Percentiles rank a stretch among this genome's conserved stretches.
Conservation (phyloP, 192 early-diverging fungal genomes). For the Globomyces pollinis-pini region DNA sequence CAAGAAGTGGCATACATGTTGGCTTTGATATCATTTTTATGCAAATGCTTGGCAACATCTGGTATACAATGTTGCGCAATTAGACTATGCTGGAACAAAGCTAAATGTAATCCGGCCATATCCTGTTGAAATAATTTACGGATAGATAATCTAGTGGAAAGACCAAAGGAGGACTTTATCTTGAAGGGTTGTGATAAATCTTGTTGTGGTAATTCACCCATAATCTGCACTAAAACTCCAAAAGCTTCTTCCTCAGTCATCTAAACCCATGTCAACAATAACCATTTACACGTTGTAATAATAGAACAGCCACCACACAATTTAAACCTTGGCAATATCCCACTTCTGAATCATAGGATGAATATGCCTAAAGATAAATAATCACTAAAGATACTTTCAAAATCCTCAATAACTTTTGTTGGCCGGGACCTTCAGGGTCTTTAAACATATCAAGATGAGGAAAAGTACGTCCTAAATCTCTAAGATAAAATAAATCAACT, state of each 20-base stretch:
- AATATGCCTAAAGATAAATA: too few relatives aligned
- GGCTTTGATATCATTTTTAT: conserved; percentile 67
- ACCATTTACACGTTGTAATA: conserved; percentile 64
- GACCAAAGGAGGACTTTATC: conserved; percentile 64
- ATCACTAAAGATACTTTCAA: too few relatives aligned
- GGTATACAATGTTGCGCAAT: conserved; percentile 76
- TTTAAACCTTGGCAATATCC: conserved; percentile 95
- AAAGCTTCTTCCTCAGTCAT: conserved; percentile 92
- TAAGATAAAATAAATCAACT: not conserved
- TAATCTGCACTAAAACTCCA: conserved; percentile 76
- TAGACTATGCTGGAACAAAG: conserved; percentile 79
- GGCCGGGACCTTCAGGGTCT: conserved; percentile 69
- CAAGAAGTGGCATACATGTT: conserved; percentile 93
- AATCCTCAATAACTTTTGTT: conserved; percentile 76
- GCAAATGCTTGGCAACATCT: conserved; percentile 66
- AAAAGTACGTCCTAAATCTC: conserved; percentile 82
- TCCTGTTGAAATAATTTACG: conserved; percentile 79
- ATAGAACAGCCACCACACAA: conserved; percentile 79
- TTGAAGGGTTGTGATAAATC: not conserved
- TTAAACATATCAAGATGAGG: conserved; percentile 76
- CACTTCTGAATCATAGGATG: conserved; percentile 78
- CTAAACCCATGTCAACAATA: conserved; percentile 36
- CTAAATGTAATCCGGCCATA: conserved; percentile 77
- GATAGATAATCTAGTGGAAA: too few relatives aligned
- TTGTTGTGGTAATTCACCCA: conserved; percentile 42